Evolutionary conservation across 495 filamentous ascomycete species (phyloP).

Genomic region (Cladorrhinum samala): DNA sequence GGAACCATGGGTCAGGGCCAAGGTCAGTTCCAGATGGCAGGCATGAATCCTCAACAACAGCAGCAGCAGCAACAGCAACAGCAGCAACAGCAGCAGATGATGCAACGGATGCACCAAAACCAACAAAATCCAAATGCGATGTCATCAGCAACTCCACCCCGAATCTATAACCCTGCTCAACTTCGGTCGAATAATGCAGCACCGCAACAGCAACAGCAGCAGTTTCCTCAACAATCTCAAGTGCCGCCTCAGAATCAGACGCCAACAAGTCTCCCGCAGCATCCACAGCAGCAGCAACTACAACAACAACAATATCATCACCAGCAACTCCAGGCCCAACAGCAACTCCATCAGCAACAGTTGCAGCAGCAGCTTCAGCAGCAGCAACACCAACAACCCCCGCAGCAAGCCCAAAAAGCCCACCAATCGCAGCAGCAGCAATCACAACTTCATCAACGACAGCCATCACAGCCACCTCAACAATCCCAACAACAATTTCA

Average conservation of each 20-base stretch:
- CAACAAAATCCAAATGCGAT: constrained; percentile 32
- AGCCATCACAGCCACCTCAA: constrained; percentile 13
- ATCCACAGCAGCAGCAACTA: not conserved
- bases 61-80: constrained; percentile 30
- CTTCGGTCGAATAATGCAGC: constrained; percentile 30
- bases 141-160: constrained; percentile 36
- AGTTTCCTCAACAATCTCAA: constrained; percentile 26
- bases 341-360: constrained; percentile 6
- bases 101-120: constrained; percentile 40
- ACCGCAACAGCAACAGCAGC: constrained; percentile 26
- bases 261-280: constrained; percentile 27
- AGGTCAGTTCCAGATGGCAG: constrained; percentile 32
- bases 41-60: constrained; percentile 36
- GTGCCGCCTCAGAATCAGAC: constrained; percentile 33
- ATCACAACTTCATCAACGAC: not conserved
- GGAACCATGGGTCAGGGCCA: constrained; percentile 34
- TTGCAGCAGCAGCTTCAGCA: constrained; percentile 6
- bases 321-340: constrained; percentile 15
- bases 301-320: constrained; percentile 19
- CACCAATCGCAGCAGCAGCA: constrained; percentile 17
- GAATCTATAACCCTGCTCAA: constrained; percentile 32
- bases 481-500: not conserved
- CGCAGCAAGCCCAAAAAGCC: not conserved
- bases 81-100: constrained; percentile 28
- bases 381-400: constrained; percentile 8